Evolutionary conservation across 2,329 filamentous ascomycete genomes (phyloP).

Genomic region (Leptographium radiaticola): DNA sequence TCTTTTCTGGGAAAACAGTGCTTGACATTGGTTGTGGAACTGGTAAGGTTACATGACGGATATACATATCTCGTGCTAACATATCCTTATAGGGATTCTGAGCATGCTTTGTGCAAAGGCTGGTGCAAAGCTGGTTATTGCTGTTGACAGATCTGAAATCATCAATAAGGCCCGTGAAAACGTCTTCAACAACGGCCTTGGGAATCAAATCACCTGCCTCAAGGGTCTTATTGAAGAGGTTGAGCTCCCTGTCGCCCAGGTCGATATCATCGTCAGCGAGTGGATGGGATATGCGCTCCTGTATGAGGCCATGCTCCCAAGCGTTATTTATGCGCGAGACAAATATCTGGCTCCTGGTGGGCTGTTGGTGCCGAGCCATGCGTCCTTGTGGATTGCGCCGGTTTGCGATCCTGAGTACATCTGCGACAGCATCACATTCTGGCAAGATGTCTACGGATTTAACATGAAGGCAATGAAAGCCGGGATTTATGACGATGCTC

Average conservation of each 20-base stretch:
- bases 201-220: constrained; percentile 62
- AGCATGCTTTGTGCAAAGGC: constrained; percentile 92
- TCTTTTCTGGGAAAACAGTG: constrained; percentile 77
- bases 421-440: constrained; percentile 67
- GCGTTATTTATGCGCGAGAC: constrained; percentile 78
- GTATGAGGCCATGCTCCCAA: constrained; percentile 93
- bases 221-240: constrained; percentile 85
- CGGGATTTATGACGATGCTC: constrained; percentile 68
- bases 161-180: constrained; percentile 79
- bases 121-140: constrained; percentile 73
- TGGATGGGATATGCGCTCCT: constrained; percentile 96
- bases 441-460: constrained; percentile 89
- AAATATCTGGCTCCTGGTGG: constrained; percentile 70
- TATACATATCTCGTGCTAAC: constrained; percentile 8
- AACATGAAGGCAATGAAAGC: constrained; percentile 85
- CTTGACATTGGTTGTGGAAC: constrained; percentile 84
- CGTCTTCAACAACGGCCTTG: constrained; percentile 66
- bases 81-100: constrained; percentile 45
- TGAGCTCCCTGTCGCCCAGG: constrained; percentile 58
- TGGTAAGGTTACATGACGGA: constrained; percentile 21
- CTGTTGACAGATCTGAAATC: constrained; percentile 86
- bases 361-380: constrained; percentile 76
- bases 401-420: constrained; percentile 67
- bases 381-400: constrained; percentile 71
- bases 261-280: constrained; percentile 91